Evolutionary conservation across 345 rosid species (phyloP).

Genomic region (Crucihimalaya himalaica): DNA sequence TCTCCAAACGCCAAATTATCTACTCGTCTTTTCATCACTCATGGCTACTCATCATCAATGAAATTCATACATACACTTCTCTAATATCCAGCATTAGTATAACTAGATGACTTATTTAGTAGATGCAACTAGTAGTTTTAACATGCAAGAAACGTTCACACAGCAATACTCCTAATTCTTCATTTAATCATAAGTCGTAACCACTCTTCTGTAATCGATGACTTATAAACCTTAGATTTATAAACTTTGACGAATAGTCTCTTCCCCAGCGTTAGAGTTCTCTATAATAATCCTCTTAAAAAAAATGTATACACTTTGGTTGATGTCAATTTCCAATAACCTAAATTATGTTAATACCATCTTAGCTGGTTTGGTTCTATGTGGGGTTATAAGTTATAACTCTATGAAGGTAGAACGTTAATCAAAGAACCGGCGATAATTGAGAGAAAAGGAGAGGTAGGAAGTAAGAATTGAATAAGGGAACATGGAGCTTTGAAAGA

Average conservation of each 20-base stretch:
- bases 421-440: conserved; percentile 24
- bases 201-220: neutral
- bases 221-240: neutral
- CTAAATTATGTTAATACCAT: conserved; percentile 30
- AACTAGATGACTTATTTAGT: neutral
- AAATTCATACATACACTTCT: conserved; percentile 5
- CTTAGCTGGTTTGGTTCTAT: conserved; percentile 29
- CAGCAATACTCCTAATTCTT: neutral
- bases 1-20: conserved; percentile 16
- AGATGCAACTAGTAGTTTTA: conserved; percentile 3
- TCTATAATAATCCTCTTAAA: neutral
- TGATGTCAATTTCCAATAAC: conserved; percentile 33
- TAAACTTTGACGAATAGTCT: neutral
- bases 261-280: neutral
- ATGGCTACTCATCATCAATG: conserved; percentile 12
- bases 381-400: conserved; percentile 32
- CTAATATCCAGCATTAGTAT: conserved; percentile 11
- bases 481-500: conserved; percentile 48
- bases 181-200: neutral
- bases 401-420: conserved; percentile 27
- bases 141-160: neutral
- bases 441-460: conserved; percentile 39
- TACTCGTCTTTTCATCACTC: conserved; percentile 22
- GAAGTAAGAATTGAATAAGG: conserved; percentile 49
- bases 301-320: conserved; percentile 19